Evolutionary conservation across 495 filamentous ascomycete genomes (phyloP).

Genomic region (Talaromyces proteolyticus): DNA sequence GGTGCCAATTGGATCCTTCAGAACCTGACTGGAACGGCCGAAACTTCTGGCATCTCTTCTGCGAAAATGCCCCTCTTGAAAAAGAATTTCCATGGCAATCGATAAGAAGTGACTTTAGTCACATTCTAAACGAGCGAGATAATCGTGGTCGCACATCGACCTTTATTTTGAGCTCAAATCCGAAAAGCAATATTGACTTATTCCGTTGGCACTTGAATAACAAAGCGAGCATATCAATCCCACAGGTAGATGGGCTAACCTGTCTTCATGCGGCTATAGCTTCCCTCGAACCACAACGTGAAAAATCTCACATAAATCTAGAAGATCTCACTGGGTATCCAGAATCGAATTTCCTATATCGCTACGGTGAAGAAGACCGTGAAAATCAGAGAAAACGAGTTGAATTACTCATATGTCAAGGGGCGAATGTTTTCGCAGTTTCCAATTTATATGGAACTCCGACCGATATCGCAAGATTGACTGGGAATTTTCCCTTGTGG

Average conservation of each 20-base stretch:
- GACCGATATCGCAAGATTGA: neutral
- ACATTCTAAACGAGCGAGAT: neutral
- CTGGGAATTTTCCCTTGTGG: neutral
- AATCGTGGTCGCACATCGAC: neutral
- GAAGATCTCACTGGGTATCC: neutral
- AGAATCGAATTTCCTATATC: neutral
- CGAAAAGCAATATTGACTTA: neutral
- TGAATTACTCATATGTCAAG: neutral
- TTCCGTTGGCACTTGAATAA: neutral
- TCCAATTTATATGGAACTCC: neutral
- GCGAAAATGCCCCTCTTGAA: neutral
- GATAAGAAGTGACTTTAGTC: neutral
- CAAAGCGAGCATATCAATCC: neutral
- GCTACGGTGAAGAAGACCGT: neutral
- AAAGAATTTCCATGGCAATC: neutral
- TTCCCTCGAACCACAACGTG: neutral
- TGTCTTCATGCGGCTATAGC: neutral
- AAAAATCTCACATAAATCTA: neutral
- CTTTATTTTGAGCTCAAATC: neutral
- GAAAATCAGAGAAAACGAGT: neutral
- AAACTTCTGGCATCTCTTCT: neutral
- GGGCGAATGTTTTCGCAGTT: neutral
- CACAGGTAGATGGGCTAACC: neutral
- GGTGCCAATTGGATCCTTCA: neutral
- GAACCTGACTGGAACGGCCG: neutral